Base-by-base conservation (phyloP, 78 protist species). In the Polysphondylium violaceum region DNA sequence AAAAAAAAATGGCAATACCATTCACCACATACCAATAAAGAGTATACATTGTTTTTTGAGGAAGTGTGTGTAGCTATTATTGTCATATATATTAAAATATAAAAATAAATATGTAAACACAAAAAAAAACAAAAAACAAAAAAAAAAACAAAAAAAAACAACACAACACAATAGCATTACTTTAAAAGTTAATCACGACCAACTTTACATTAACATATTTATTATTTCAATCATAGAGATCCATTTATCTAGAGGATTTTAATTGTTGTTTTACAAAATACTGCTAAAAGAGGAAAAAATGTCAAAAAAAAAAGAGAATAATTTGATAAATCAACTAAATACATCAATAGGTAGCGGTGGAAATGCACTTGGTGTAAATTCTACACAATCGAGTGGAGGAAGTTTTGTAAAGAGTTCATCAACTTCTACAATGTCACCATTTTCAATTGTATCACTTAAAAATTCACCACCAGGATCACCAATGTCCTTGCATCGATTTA, bases 341-440 rank as follows among this genome's bases (percentile, higher is more conserved):
- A 56, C 7, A 17, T 56, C 63, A 47, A 47, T 47, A 47, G 11
- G 53, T 47, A 11, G 53, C 11, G 43, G n/a, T 40, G 36, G 29
- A 68, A 68, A 50, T 68, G 19, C 23, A 41, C n/a, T n/a, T n/a
- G n/a, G n/a, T n/a, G n/a, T n/a, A n/a, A n/a, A n/a, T n/a, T n/a
- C n/a, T n/a, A n/a, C n/a, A n/a, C n/a, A n/a, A n/a, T n/a, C 72
- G 7, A 25, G 40, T 19, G 72, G 72, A 7, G 31, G 53, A 64
- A 41, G 53, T 36, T 64, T 64, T 64, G 29, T 64, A 35, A 64
- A 36, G 38, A 36, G 53, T 36, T 64, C 72, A 64, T 35, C 50
- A 19, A 64, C 72, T 12, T 33, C 33, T 36, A 56, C 68, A 3
- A 74, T 74, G 31, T 74, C 81, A 23, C 81, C 81, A 36, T 55